Conservation (phyloP, 768 basidiomycete species). For the Amanita polypyramis region DNA sequence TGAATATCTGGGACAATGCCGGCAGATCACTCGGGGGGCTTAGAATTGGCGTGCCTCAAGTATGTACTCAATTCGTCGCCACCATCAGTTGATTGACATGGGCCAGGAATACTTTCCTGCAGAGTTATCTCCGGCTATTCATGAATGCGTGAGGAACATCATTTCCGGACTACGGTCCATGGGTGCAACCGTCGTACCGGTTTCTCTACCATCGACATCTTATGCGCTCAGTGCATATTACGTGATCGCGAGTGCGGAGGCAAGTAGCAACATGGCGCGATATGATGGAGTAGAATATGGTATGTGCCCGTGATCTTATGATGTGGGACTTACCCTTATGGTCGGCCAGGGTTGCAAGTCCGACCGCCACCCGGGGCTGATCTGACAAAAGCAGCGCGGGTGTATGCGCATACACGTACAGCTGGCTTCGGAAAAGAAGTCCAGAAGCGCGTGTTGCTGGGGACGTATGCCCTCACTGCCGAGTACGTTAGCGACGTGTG, state of each 20-base stretch:
- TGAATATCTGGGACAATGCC: constrained; percentile 7
- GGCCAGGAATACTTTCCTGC: constrained; percentile 69
- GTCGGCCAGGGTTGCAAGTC: constrained; percentile 37
- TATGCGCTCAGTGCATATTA: constrained; percentile 92
- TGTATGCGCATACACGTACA: constrained; percentile 61
- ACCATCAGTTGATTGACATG: background rate
- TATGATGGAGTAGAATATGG: constrained; percentile 88
- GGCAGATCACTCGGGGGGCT: constrained; percentile 33
- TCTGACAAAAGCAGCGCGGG: constrained; percentile 35
- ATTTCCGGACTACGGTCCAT: constrained; percentile 27
- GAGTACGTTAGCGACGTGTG: constrained; percentile 45
- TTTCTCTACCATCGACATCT: constrained; percentile 56
- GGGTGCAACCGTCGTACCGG: constrained; percentile 62
- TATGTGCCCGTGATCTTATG: constrained; percentile 13
- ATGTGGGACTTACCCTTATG: background rate
- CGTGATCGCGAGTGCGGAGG: constrained; percentile 90
- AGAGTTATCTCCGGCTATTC: constrained; percentile 41
- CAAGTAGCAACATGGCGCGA: constrained; percentile 82
- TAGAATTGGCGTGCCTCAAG: constrained; percentile 69
- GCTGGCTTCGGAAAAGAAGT: constrained; percentile 78
- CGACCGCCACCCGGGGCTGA: constrained; percentile 30
- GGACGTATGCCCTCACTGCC: constrained; percentile 85
- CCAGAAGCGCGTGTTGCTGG: constrained; percentile 75
- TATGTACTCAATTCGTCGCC: constrained; percentile 16
- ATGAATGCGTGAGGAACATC: constrained; percentile 32